These are phyloP conservation scores for Amaranthus palmeri DNA, from an alignment of 148 eudicot species.

Conservation along the genomic window DNA sequence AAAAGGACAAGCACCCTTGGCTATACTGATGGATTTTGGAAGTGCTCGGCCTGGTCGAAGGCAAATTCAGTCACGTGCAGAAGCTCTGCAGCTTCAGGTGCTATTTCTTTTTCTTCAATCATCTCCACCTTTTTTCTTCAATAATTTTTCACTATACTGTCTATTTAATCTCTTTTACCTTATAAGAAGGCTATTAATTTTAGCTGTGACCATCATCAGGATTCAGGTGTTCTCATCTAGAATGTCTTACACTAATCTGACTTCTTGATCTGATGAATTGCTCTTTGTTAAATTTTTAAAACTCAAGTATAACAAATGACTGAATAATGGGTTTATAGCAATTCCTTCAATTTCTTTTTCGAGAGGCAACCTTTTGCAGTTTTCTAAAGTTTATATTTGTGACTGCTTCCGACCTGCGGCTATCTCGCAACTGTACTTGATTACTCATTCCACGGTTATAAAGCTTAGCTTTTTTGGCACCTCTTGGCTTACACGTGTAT, in stretches of 20 bases:
- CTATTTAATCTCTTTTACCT: too few relatives aligned
- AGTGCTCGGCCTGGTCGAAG: constrained; percentile 90
- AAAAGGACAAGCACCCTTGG: constrained; percentile 79
- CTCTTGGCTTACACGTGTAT: too few relatives aligned
- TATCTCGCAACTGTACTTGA: too few relatives aligned
- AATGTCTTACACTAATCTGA: not conserved
- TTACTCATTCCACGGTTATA: too few relatives aligned
- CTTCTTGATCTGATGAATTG: too few relatives aligned
- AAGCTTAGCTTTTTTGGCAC: too few relatives aligned
- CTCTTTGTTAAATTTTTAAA: too few relatives aligned
- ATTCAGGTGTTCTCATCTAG: not conserved
- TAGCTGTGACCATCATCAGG: not conserved
- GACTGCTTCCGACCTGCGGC: too few relatives aligned
- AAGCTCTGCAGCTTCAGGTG: constrained; percentile 90
- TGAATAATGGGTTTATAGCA: not conserved
- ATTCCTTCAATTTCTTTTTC: not conserved
- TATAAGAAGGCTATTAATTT: not conserved
- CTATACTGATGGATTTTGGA: constrained; percentile 91
- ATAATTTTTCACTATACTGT: too few relatives aligned
- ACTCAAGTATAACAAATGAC: too few relatives aligned
- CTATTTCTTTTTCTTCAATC: not conserved
- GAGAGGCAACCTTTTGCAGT: not conserved
- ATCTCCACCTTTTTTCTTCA: not conserved
- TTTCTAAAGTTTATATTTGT: too few relatives aligned
- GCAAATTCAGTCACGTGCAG: constrained; percentile 81